A percentile compares a stretch with the other conserved stretches of the same genome.
These are phyloP conservation scores for Phlyctochytrium bullatum DNA, from an alignment of 192 early-diverging fungal species.

Conservation along the genomic window DNA sequence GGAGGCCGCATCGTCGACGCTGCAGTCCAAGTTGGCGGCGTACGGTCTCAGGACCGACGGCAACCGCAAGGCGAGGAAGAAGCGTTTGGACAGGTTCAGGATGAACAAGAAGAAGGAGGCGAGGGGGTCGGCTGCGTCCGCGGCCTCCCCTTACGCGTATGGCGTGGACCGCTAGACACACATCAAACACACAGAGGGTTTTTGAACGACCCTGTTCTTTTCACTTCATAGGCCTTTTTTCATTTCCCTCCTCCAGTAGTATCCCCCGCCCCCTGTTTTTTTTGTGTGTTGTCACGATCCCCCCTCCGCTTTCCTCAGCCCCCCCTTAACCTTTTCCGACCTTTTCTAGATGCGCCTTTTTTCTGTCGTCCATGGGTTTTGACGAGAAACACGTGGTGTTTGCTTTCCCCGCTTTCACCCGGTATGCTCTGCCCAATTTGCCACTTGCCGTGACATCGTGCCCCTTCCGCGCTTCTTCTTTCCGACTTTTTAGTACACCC, in stretches of 20 bases:
- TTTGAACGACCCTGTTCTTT: neutral
- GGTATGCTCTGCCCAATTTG: too few relatives aligned
- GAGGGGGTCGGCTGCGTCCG: neutral
- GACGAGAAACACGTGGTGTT: too few relatives aligned
- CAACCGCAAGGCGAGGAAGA: constrained; percentile 29
- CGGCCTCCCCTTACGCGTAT: too few relatives aligned
- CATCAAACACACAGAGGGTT: neutral
- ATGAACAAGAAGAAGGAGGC: constrained; percentile 24
- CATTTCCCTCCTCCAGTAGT: neutral
- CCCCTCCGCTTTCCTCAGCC: neutral
- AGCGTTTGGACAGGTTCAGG: constrained; percentile 16
- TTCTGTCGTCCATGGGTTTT: too few relatives aligned
- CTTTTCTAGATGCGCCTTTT: too few relatives aligned
- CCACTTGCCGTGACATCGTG: too few relatives aligned
- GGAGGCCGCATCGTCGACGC: neutral
- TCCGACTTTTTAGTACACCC: too few relatives aligned
- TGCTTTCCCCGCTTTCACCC: too few relatives aligned
- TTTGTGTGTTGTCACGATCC: neutral
- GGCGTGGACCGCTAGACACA: neutral
- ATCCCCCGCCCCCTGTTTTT: neutral
- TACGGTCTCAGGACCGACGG: constrained; percentile 25
- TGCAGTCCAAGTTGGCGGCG: constrained; percentile 11
- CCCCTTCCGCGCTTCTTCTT: too few relatives aligned
- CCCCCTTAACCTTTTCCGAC: too few relatives aligned
- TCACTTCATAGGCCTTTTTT: neutral